phyloP scores from a whole-genome alignment of 306 rosid genomes.

The Cicer judaicum region DNA sequence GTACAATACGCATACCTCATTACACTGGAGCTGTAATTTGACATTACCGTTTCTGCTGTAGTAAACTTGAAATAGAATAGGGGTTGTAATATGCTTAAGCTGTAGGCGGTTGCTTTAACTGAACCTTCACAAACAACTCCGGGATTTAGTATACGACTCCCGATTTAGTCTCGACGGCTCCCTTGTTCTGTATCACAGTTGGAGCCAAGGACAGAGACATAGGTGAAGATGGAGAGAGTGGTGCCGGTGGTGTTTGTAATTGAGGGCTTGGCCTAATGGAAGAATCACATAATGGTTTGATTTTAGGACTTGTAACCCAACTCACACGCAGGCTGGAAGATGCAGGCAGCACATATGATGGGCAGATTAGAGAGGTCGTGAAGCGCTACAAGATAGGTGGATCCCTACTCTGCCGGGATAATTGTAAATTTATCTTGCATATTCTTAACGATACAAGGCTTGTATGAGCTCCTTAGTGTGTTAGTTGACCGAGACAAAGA shows the following conservation, averaged over 20 bases:
- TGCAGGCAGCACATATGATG: neutral
- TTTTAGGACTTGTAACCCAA: neutral
- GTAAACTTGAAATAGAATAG: conserved; percentile 8
- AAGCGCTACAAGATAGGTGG: neutral
- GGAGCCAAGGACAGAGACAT: neutral
- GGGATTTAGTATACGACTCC: no score
- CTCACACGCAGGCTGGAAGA: neutral
- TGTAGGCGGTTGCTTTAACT: conserved; percentile 14
- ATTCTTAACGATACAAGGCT: neutral
- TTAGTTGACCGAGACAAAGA: neutral
- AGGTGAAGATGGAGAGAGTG: neutral
- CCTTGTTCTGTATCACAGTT: neutral
- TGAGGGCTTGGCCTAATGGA: neutral
- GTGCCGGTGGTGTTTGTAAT: neutral
- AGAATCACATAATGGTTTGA: neutral
- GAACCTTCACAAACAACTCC: conserved; percentile 19
- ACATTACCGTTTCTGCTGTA: neutral
- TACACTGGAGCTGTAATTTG: neutral
- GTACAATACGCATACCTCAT: neutral
- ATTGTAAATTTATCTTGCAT: neutral
- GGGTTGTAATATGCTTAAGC: conserved; percentile 1
- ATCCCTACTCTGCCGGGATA: neutral
- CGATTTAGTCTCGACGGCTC: no score
- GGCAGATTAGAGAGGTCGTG: neutral
- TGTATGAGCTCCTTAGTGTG: neutral